Base-by-base conservation (phyloP, 345 rosid species). In the Leavenworthia alabamica region DNA sequence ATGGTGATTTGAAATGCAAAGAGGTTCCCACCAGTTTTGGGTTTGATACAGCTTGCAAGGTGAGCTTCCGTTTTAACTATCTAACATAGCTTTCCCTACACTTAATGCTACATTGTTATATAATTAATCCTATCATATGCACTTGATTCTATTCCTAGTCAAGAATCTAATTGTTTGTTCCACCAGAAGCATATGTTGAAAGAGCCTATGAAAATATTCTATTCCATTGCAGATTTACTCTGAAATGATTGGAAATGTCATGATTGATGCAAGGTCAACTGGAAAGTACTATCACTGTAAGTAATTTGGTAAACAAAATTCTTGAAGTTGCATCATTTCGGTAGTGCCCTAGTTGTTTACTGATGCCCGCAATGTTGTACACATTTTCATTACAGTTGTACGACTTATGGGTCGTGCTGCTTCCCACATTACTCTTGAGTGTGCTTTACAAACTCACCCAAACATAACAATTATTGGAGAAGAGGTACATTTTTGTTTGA, bases 401-500 rank as follows among this genome's bases (percentile, higher is more conserved):
- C 71, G 99, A 62, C 95, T 94, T 53, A 94, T 94, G 99, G 99
- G 99, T 33, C 99, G 99, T 72, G 96, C 99, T 16, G 99, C 99
- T 67, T 94, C 99, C 50, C 99, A 94, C 72, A 90, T 94, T 66
- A 94, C 99, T 12, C 80, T 94, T 57, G 97, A 94, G 81, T 90
- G 99, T 77, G 99, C 99, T 68, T 70, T 94, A 77, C 97, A 94
- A 77, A 90, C 99, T 72, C 99, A 89, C 78, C 97, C 97, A 0
- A 93, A 93, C 77, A 80, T 93, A 41, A 87, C 99, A 28, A 60
- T 93, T 61, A 86, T 93, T 14, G 99, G 99, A 60, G 99, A 93
- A 82, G 99, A 93, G 99, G 99, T 87, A 71, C 41, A 47, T 45
- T 33, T n/a, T 64, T 33, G 26, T 49, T n/a, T 23, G 48, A 24